phyloP scores from a whole-genome alignment of 345 rosid species.

The Linum tenue region DNA sequence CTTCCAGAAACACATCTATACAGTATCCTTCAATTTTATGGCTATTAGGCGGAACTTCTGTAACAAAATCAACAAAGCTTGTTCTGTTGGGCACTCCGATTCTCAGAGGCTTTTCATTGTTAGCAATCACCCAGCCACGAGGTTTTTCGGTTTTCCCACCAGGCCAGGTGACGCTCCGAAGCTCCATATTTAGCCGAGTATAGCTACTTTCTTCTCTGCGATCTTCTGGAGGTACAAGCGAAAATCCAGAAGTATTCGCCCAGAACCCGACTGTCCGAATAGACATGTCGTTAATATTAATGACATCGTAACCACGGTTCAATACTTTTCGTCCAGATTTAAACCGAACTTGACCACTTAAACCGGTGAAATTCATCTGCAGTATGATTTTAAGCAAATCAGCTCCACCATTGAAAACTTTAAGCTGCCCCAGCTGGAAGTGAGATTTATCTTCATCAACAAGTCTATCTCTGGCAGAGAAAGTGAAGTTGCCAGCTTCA shows the following conservation, averaged over 20 bases:
- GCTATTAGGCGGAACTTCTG: slow-evolving; percentile 31
- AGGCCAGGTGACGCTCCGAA: slow-evolving; percentile 62
- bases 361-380: slow-evolving; percentile 64
- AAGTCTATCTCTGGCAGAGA: slow-evolving; percentile 39
- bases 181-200: slow-evolving; percentile 37
- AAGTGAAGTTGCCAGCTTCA: slow-evolving; percentile 41
- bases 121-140: slow-evolving; percentile 81
- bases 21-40: slow-evolving; percentile 58
- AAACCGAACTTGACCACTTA: slow-evolving; percentile 57
- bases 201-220: slow-evolving; percentile 15
- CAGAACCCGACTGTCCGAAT: slow-evolving; percentile 59
- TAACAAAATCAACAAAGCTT: slow-evolving; percentile 66
- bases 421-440: slow-evolving; percentile 41
- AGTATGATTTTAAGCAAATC: slow-evolving; percentile 35
- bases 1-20: slow-evolving; percentile 66
- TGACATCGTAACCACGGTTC: slow-evolving; percentile 57
- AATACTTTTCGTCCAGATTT: slow-evolving; percentile 37
- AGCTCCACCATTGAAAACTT: slow-evolving; percentile 50
- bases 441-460: slow-evolving; percentile 17
- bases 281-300: slow-evolving; percentile 41
- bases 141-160: slow-evolving; percentile 58
- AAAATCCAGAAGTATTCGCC: slow-evolving; percentile 45
- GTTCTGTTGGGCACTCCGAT: slow-evolving; percentile 73
- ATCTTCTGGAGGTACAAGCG: slow-evolving; percentile 40
- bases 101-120: slow-evolving; percentile 48